A percentile compares a stretch with the other conserved stretches of the same genome.
Evolutionary conservation across 208 protist species (phyloP).

Genomic region (Acanthamoeba culbertsoni): DNA sequence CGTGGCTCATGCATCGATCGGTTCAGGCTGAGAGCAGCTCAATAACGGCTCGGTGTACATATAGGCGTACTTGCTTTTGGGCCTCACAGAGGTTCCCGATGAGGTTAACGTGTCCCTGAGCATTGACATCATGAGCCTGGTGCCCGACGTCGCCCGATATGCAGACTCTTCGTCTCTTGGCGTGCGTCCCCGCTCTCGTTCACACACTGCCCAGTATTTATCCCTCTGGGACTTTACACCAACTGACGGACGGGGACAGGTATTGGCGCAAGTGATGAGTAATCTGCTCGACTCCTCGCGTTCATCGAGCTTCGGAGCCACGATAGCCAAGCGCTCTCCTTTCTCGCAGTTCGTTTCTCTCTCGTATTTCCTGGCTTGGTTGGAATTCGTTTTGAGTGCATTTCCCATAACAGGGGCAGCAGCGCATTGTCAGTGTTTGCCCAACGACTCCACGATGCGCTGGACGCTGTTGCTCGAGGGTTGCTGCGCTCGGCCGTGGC

Average conservation of each 20-base stretch:
- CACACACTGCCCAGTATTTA: background rate
- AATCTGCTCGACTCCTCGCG: background rate
- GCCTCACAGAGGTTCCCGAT: slow-evolving; percentile 45
- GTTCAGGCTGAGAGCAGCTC: too few species aligned
- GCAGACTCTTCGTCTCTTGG: background rate
- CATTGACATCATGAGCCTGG: background rate
- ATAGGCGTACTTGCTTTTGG: slow-evolving; percentile 1
- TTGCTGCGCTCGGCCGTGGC: background rate
- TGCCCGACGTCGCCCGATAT: background rate
- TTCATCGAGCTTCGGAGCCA: background rate
- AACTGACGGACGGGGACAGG: background rate
- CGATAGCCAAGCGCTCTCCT: too few species aligned
- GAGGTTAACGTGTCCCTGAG: background rate
- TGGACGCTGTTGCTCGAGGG: background rate
- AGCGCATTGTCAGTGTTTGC: too few species aligned
- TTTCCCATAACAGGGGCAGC: too few species aligned
- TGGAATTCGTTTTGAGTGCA: too few species aligned
- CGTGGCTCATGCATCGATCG: background rate
- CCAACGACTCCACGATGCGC: background rate
- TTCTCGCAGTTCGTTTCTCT: too few species aligned
- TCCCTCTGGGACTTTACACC: background rate
- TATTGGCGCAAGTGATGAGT: background rate
- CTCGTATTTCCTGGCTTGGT: too few species aligned
- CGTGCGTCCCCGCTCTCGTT: too few species aligned
- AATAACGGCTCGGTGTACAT: too few species aligned